These are phyloP conservation scores for Naganishia onofrii DNA, from an alignment of 768 basidiomycete species.

Conservation along the genomic window DNA sequence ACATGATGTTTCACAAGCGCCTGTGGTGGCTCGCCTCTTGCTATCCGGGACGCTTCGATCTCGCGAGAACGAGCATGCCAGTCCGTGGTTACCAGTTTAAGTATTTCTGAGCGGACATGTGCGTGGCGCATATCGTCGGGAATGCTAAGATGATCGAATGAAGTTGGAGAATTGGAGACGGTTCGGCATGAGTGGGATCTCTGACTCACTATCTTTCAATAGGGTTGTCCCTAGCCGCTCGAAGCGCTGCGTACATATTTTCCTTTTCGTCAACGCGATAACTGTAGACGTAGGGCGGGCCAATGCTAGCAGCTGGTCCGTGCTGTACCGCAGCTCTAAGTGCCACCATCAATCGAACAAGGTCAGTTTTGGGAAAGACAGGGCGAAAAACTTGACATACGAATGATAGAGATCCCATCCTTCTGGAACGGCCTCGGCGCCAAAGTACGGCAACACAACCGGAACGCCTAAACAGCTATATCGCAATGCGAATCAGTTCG, in stretches of 20 bases:
- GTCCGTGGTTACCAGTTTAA: conserved; percentile 16
- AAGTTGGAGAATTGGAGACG: background rate
- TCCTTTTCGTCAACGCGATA: conserved; percentile 41
- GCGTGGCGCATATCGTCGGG: conserved; percentile 43
- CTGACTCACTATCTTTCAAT: conserved; percentile 46
- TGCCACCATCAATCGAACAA: background rate
- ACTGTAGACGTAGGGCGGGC: conserved; percentile 49
- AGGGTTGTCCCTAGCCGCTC: conserved; percentile 37
- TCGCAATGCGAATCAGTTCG: background rate
- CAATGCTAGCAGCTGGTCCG: conserved; percentile 45
- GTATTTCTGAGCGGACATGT: conserved; percentile 4
- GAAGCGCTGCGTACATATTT: conserved; percentile 36
- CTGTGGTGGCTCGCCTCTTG: background rate
- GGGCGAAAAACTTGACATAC: background rate
- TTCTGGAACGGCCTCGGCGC: conserved; percentile 30
- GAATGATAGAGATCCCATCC: conserved; percentile 42
- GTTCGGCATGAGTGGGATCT: too few relatives aligned
- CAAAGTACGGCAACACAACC: conserved; percentile 18
- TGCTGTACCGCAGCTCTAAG: conserved; percentile 38
- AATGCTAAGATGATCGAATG: conserved; percentile 35
- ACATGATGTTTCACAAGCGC: conserved; percentile 6
- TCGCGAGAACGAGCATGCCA: conserved; percentile 6
- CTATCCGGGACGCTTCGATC: background rate
- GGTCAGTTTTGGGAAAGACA: background rate
- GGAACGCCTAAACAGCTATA: conserved; percentile 24